Evolutionary conservation across 2,329 filamentous ascomycete genomes (phyloP).

Genomic region (Samsoniella hepiali): DNA sequence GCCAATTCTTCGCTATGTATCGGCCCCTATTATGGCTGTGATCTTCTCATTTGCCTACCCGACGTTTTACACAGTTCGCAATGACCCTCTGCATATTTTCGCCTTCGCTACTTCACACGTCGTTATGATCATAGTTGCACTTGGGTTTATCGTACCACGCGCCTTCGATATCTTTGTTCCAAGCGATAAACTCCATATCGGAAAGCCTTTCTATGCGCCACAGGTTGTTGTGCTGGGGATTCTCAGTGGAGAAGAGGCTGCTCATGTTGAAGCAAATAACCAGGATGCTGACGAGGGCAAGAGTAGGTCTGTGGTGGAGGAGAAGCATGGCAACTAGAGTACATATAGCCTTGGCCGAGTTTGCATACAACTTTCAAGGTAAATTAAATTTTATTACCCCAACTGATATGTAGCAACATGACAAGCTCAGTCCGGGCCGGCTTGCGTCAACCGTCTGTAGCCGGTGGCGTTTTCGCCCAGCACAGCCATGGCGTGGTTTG

Average conservation of each 20-base stretch:
- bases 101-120: slow-evolving; percentile 40
- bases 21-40: slow-evolving; percentile 43
- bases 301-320: too few relatives aligned
- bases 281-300: background rate
- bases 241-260: background rate
- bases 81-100: slow-evolving; percentile 41
- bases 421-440: background rate
- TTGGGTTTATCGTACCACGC: slow-evolving; percentile 44
- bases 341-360: too few relatives aligned
- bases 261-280: background rate
- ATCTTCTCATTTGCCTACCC: slow-evolving; percentile 47
- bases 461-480: background rate
- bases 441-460: background rate
- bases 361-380: too few relatives aligned
- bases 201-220: slow-evolving; percentile 10
- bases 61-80: slow-evolving; percentile 35
- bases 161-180: slow-evolving; percentile 48
- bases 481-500: background rate
- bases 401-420: too few relatives aligned
- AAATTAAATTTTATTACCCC: too few relatives aligned
- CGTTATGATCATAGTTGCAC: slow-evolving; percentile 38
- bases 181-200: slow-evolving; percentile 21
- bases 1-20: slow-evolving; percentile 42
- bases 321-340: background rate
- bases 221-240: slow-evolving; percentile 13